Evolutionary conservation across 78 protist species (phyloP).

Genomic region (Thecamonas trahens): DNA sequence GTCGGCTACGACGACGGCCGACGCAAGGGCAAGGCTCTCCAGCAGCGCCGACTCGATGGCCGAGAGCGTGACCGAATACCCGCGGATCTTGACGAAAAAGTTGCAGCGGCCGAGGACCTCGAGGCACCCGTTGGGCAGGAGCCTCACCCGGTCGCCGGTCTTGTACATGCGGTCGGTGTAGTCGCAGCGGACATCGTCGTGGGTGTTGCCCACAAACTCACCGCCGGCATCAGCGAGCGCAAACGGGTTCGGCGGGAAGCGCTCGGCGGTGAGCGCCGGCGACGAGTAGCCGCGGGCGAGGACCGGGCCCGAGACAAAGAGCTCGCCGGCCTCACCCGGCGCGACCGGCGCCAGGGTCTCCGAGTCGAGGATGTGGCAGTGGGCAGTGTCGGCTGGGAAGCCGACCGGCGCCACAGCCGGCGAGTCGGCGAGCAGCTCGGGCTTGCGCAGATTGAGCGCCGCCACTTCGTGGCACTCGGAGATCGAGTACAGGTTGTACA

Average conservation of each 20-base stretch:
- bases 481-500: conserved; percentile 33
- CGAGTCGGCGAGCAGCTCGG: no score
- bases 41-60: conserved; percentile 19
- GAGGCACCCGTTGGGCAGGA: conserved; percentile 7
- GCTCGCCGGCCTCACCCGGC: conserved; percentile 48
- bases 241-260: conserved; percentile 8
- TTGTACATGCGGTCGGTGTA: conserved; percentile 26
- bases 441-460: conserved; percentile 11
- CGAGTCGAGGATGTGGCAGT: conserved; percentile 22
- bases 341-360: conserved; percentile 15
- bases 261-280: conserved; percentile 24
- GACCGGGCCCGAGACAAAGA: conserved; percentile 28
- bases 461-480: conserved; percentile 28
- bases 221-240: no score
- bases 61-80: conserved; percentile 24
- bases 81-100: conserved; percentile 43
- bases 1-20: neutral
- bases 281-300: conserved; percentile 37
- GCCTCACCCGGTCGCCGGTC: conserved; percentile 44
- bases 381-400: no score
- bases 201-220: no score
- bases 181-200: no score
- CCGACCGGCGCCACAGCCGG: no score
- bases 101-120: conserved; percentile 26
- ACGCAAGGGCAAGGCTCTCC: neutral